Base-by-base conservation (phyloP, 169 alveolate species). In the Cryptosporidium sp. region DNA sequence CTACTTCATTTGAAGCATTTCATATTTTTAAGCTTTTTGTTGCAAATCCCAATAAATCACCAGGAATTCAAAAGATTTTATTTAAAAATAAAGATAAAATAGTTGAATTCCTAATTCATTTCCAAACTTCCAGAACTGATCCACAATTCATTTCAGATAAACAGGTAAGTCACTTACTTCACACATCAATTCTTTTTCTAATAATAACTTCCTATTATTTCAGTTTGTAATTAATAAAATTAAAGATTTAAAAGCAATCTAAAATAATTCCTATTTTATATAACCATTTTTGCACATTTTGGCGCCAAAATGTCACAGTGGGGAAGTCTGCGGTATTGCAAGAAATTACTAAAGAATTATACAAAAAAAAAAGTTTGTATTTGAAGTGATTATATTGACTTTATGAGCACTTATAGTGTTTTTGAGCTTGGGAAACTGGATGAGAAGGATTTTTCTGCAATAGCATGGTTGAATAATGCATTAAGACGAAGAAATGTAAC, bases 1-100 rank as follows among this genome's bases (percentile, higher is more conserved):
- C 89, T 33, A 80, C 29, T 8, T 80, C 89, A 62, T 87, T 53
- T 10, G 91, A 91, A 70, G 89, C 93, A 53, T 91, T 91, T 45
- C 93, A 91, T 62, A 53, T 91, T 8, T 91, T 91, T 91, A 91
- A 91, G 84, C 84, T 91, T 51, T 91, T 91, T 69, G 87, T 85
- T 61, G 93, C 93, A 9, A 91, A 91, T 60, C 93, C 93, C 3
- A 51, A 71, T 6, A 53, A 84, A 39, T 80, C 92, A 1, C 65
- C 53, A 5, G 42, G 85, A 18, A 91, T 91, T 48, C 75, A 71
- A 7, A 61, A 75, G 21, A 68, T 65, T n/a, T 73, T 91, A 12
- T 62, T 6, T 9, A 75, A 37, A 31, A 85, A 70, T 52, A 70
- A 29, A 35, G 80, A 85, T n/a, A 65, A 69, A 29, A 48, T 85